A percentile compares a stretch with the other conserved stretches of the same genome.
phyloP scores from a whole-genome alignment of 164 flowering plant genomes.

The Vitis rotundifolia region DNA sequence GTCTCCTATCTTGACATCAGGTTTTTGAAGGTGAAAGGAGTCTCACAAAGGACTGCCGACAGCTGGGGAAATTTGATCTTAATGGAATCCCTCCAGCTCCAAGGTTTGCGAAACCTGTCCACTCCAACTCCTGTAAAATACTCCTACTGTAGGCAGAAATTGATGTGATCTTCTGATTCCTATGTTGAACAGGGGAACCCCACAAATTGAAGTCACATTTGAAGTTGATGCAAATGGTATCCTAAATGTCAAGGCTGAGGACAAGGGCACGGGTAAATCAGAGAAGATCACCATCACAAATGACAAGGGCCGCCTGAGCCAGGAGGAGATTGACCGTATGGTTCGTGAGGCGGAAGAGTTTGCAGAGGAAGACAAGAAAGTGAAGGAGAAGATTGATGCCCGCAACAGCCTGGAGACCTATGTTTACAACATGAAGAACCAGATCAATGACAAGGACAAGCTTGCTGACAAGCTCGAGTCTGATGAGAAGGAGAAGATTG shows the following conservation, averaged over 20 bases:
- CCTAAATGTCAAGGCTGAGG: slow-evolving; percentile 77
- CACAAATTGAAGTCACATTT: slow-evolving; percentile 85
- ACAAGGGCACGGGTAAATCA: slow-evolving; percentile 72
- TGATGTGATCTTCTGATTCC: not conserved
- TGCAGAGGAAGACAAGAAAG: slow-evolving; percentile 89
- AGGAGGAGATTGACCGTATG: slow-evolving; percentile 87
- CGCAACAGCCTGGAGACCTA: slow-evolving; percentile 82
- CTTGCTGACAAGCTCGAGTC: slow-evolving; percentile 84
- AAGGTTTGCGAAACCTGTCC: slow-evolving; percentile 39
- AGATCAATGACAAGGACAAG: slow-evolving; percentile 81
- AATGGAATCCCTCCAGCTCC: slow-evolving; percentile 84
- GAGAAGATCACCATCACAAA: slow-evolving; percentile 88
- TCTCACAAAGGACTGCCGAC: slow-evolving; percentile 83
- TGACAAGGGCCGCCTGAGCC: slow-evolving; percentile 79
- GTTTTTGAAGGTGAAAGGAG: slow-evolving; percentile 96
- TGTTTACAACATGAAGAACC: slow-evolving; percentile 81
- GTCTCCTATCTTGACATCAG: slow-evolving; percentile 20
- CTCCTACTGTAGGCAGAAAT: too few relatives aligned
- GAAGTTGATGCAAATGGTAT: slow-evolving; percentile 90
- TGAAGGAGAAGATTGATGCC: slow-evolving; percentile 83
- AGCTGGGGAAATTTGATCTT: slow-evolving; percentile 81
- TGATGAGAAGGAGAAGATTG: slow-evolving; percentile 86
- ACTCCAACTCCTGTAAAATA: too few relatives aligned
- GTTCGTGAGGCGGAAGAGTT: slow-evolving; percentile 84
- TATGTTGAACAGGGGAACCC: slow-evolving; percentile 64